Percentiles rank a stretch among this genome's conserved stretches.
Conservation (phyloP, 148 eudicot species). For the Simmondsia chinensis region DNA sequence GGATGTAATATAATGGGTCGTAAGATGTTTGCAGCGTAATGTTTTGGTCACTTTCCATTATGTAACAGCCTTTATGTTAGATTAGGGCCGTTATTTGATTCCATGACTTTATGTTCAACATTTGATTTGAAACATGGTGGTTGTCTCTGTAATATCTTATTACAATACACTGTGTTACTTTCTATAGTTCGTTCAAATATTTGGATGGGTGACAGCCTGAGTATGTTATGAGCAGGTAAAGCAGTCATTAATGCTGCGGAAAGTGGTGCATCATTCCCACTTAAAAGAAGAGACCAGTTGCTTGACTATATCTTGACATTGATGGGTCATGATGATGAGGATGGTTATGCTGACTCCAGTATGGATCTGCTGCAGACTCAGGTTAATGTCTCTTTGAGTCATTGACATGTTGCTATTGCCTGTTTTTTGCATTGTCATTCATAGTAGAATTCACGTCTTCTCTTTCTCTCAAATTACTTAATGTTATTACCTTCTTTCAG, state of each 20-base stretch:
- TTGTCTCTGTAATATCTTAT: too few species aligned
- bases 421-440: too few species aligned
- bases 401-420: conserved; percentile 1
- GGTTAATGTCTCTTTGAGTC: conserved; percentile 27
- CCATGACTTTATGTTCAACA: too few species aligned
- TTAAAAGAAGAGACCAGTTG: conserved; percentile 80
- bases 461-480: not conserved
- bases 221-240: conserved; percentile 43
- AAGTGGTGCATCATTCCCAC: conserved; percentile 83
- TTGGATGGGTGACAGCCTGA: not conserved
- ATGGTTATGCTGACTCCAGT: conserved; percentile 55
- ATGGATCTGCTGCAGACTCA: conserved; percentile 77
- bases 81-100: too few species aligned
- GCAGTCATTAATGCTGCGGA: conserved; percentile 89
- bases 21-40: too few species aligned
- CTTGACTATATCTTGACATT: conserved; percentile 87
- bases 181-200: not conserved
- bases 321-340: conserved; percentile 93
- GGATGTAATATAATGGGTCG: too few species aligned
- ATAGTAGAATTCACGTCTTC: not conserved
- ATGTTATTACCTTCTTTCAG: conserved; percentile 23
- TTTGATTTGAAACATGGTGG: too few species aligned
- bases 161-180: too few species aligned
- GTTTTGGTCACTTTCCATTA: too few species aligned
- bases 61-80: too few species aligned